Percentiles rank a stretch among this genome's conserved stretches.
phyloP scores from a whole-genome alignment of 805 yeast species.

The Metschnikowia vanudenii region DNA sequence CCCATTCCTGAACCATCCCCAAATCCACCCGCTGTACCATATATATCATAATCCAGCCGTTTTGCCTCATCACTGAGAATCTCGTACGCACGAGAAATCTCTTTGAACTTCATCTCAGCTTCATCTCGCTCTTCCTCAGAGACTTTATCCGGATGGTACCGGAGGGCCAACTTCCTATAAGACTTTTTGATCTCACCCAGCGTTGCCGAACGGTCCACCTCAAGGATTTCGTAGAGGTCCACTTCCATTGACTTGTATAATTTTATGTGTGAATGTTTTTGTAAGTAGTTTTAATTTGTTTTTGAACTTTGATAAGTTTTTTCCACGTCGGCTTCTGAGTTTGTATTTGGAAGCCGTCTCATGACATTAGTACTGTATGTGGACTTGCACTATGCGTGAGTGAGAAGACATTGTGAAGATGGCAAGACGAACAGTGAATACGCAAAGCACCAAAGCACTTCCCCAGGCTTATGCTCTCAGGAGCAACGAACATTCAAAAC shows the following conservation, averaged over 20 bases:
- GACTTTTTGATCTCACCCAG: constrained; percentile 76
- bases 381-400: not conserved
- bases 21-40: constrained; percentile 43
- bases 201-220: constrained; percentile 64
- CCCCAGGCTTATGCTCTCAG: no score
- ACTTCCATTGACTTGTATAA: constrained; percentile 9
- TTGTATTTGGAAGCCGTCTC: constrained; percentile 7
- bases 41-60: constrained; percentile 57
- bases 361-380: constrained; percentile 8
- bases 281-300: no score
- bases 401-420: not conserved
- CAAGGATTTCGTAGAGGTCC: constrained; percentile 63
- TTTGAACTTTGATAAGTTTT: no score
- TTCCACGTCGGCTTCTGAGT: not conserved
- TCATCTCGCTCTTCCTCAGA: constrained; percentile 60
- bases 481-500: no score
- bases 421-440: not conserved
- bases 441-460: no score
- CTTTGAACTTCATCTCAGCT: constrained; percentile 80
- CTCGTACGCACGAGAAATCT: constrained; percentile 83
- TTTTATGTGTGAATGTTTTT: not conserved
- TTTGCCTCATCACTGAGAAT: constrained; percentile 67
- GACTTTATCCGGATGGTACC: constrained; percentile 88
- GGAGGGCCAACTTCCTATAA: constrained; percentile 77
- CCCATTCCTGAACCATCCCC: constrained; percentile 14